These are phyloP conservation scores for Hippophae rhamnoides DNA, from an alignment of 306 rosid species.

Conservation along the genomic window DNA sequence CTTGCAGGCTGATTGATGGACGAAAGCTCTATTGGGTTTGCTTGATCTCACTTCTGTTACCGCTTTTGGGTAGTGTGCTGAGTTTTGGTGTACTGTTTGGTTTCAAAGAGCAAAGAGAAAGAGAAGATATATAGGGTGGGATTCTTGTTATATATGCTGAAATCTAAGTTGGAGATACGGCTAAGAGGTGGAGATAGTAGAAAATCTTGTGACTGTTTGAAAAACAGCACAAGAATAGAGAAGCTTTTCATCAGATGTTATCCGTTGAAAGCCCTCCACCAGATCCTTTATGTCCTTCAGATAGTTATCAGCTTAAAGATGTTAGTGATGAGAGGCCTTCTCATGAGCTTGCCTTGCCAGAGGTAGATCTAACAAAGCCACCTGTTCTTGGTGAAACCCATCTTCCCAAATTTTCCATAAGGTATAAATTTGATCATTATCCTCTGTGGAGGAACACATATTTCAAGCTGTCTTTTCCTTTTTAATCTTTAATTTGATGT, in stretches of 20 bases:
- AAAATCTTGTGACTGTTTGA: constrained; percentile 37
- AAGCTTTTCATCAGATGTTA: constrained; percentile 60
- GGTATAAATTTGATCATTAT: constrained; percentile 18
- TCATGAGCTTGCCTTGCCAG: constrained; percentile 23
- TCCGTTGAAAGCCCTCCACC: constrained; percentile 49
- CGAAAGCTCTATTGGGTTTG: constrained; percentile 25
- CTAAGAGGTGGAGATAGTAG: constrained; percentile 27
- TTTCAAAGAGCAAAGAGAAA: constrained; percentile 11
- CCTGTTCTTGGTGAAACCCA: constrained; percentile 18
- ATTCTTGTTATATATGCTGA: constrained; percentile 39
- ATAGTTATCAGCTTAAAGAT: constrained; percentile 23
- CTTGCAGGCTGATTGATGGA: constrained; percentile 31
- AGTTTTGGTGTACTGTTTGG: constrained; percentile 12
- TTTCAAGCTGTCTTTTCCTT: background rate
- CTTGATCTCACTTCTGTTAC: constrained; percentile 14
- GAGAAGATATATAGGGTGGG: constrained; percentile 10
- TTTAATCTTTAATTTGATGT: background rate
- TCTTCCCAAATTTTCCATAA: constrained; percentile 43
- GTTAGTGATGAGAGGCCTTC: constrained; percentile 27
- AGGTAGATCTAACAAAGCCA: constrained; percentile 32
- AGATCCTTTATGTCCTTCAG: constrained; percentile 31
- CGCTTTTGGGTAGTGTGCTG: constrained; percentile 11
- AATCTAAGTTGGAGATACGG: constrained; percentile 39
- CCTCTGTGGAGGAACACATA: constrained; percentile 1
- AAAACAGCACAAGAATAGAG: constrained; percentile 43